phyloP scores from a whole-genome alignment of 768 basidiomycete species.

The Cyathus striatus region DNA sequence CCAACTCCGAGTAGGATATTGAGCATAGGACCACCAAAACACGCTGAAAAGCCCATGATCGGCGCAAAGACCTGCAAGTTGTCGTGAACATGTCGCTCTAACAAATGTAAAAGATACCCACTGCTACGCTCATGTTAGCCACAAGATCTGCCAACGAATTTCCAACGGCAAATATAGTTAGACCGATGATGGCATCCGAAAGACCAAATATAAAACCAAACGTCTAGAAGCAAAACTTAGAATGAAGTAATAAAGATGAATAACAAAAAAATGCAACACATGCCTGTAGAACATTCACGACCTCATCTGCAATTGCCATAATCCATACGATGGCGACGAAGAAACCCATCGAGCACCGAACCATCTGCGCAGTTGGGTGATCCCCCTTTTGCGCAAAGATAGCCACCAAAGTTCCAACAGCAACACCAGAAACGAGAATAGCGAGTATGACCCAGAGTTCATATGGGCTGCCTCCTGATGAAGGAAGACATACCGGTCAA shows the following conservation, averaged over 20 bases:
- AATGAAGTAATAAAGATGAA: not conserved
- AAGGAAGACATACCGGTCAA: slow-evolving; percentile 5
- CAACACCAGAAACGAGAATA: slow-evolving; percentile 48
- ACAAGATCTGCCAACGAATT: slow-evolving; percentile 96
- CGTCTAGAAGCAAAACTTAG: slow-evolving; percentile 43
- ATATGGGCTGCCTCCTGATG: slow-evolving; percentile 38
- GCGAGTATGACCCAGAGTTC: slow-evolving; percentile 50
- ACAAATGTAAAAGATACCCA: slow-evolving; percentile 23
- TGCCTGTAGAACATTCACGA: slow-evolving; percentile 86
- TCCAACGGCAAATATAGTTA: slow-evolving; percentile 95
- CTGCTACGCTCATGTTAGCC: slow-evolving; percentile 94
- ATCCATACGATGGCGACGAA: slow-evolving; percentile 93
- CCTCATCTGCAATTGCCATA: slow-evolving; percentile 96
- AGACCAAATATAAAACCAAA: slow-evolving; percentile 93
- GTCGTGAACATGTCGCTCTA: not conserved
- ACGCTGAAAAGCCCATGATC: slow-evolving; percentile 94
- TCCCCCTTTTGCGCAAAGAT: slow-evolving; percentile 57
- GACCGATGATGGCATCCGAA: slow-evolving; percentile 94
- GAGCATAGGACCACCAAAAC: slow-evolving; percentile 91
- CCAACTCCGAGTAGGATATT: slow-evolving; percentile 91
- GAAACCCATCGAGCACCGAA: slow-evolving; percentile 89
- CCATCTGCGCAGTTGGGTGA: slow-evolving; percentile 52
- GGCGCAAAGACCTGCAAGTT: slow-evolving; percentile 67
- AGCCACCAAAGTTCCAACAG: slow-evolving; percentile 49
- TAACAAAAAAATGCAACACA: slow-evolving; percentile 15